Conservation (phyloP, 805 yeast genomes). For the Teunomyces stri region DNA sequence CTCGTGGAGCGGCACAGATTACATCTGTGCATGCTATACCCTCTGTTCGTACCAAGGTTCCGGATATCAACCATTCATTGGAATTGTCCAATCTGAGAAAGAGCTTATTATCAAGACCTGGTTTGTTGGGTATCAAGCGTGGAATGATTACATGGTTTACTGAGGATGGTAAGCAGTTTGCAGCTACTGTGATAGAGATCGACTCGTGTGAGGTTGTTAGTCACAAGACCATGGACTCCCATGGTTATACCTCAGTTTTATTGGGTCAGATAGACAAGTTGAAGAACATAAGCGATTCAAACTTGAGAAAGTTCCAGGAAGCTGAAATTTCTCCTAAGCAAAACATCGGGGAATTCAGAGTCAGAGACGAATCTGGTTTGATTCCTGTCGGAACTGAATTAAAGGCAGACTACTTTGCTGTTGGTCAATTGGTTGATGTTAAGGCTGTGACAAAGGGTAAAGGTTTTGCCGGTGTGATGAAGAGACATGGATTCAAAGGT, state of each 20-base stretch:
- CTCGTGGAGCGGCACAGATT: conserved; percentile 37
- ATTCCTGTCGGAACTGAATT: conserved; percentile 76
- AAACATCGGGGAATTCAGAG: conserved; percentile 73
- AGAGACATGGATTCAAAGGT: conserved; percentile 87
- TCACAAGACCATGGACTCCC: conserved; percentile 63
- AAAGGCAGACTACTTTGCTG: conserved; percentile 77
- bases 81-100: conserved; percentile 70
- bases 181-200: conserved; percentile 86
- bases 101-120: conserved; percentile 74
- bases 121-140: conserved; percentile 76
- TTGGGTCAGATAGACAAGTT: conserved; percentile 78
- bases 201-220: conserved; percentile 83
- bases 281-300: conserved; percentile 45
- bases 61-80: conserved; percentile 62
- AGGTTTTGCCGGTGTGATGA: conserved; percentile 98
- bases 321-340: conserved; percentile 85
- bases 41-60: conserved; percentile 43
- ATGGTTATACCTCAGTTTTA: conserved; percentile 85
- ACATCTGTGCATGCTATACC: conserved; percentile 54
- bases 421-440: conserved; percentile 82
- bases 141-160: conserved; percentile 90
- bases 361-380: conserved; percentile 62
- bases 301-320: conserved; percentile 70
- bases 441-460: conserved; percentile 84
- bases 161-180: conserved; percentile 63